A percentile compares a stretch with the other conserved stretches of the same genome.
phyloP scores from a whole-genome alignment of 257 asterid species.

The Scutellaria galericulata region DNA sequence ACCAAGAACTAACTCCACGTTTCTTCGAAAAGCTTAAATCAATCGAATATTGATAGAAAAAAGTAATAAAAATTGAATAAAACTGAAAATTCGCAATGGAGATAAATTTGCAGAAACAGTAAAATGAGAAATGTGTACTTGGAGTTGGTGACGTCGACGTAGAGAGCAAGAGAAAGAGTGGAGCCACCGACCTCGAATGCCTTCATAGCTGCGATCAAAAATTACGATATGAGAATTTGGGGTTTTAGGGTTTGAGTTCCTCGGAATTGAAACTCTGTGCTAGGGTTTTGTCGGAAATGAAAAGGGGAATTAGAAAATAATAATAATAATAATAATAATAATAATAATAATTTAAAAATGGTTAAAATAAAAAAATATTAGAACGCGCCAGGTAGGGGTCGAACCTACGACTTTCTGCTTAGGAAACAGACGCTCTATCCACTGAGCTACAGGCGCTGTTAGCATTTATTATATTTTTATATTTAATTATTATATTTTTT shows the following conservation, averaged over 20 bases:
- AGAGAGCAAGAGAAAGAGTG: constrained; percentile 75
- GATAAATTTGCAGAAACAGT: neutral
- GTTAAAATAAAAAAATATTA: neutral
- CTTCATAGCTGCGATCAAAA: constrained; percentile 57
- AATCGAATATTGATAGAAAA: neutral
- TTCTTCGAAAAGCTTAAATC: neutral
- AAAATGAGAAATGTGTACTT: constrained; percentile 49
- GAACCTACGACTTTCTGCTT: constrained; percentile 96
- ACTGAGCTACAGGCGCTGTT: constrained; percentile 89
- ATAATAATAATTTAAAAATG: neutral
- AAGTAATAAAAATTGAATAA: neutral
- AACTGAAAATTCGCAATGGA: neutral
- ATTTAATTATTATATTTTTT: too few species aligned
- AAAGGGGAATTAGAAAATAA: neutral
- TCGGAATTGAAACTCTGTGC: neutral
- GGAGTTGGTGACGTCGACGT: constrained; percentile 81
- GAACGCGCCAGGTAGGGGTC: constrained; percentile 96
- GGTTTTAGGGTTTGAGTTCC: constrained; percentile 19
- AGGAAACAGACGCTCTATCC: constrained; percentile 99
- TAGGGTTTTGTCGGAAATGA: constrained; percentile 28
- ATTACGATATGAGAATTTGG: neutral
- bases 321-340: too few species aligned
- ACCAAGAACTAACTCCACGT: neutral
- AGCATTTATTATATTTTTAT: too few species aligned
- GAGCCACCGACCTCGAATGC: constrained; percentile 64